Percentiles rank a stretch among this genome's conserved stretches.
These are phyloP conservation scores for Cryptococcus sp. DNA, from an alignment of 1,284 basidiomycete species.

Conservation along the genomic window DNA sequence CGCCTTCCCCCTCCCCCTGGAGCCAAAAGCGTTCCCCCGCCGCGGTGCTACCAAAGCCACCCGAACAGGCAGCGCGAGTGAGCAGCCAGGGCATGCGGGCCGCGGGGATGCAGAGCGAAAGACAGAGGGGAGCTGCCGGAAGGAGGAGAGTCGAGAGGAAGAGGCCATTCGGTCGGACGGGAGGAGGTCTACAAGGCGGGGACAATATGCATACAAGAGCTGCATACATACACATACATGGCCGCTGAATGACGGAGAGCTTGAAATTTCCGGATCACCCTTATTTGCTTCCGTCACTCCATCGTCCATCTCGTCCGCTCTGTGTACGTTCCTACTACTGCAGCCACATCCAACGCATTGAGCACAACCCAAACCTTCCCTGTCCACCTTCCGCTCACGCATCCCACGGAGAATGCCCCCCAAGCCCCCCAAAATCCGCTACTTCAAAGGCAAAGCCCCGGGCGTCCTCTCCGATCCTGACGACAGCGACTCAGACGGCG, in stretches of 20 bases:
- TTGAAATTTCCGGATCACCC: constrained; percentile 7
- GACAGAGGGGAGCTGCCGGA: background rate
- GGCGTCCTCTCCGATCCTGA: constrained; percentile 28
- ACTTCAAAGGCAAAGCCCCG: constrained; percentile 46
- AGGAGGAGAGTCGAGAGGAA: background rate
- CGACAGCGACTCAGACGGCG: constrained; percentile 33
- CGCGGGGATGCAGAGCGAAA: background rate
- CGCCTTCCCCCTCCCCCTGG: too few species aligned
- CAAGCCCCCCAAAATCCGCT: constrained; percentile 31
- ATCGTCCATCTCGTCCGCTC: background rate
- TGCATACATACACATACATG: background rate
- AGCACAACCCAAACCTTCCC: background rate
- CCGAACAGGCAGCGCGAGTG: background rate
- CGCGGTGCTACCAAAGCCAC: too few species aligned
- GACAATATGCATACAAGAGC: background rate
- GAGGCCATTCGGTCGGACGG: constrained; percentile 1
- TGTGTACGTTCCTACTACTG: too few species aligned
- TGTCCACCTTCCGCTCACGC: background rate
- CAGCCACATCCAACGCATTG: too few species aligned
- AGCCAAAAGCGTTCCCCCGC: too few species aligned
- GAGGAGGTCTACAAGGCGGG: background rate
- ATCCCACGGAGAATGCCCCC: constrained; percentile 10
- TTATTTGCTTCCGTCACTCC: constrained; percentile 9
- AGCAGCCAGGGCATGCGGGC: background rate
- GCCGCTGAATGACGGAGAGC: background rate